Evolutionary conservation across 2,329 filamentous ascomycete species (phyloP), one percentile per base, ranked within the genome.

Genomic region (Colletotrichum somersetense): DNA sequence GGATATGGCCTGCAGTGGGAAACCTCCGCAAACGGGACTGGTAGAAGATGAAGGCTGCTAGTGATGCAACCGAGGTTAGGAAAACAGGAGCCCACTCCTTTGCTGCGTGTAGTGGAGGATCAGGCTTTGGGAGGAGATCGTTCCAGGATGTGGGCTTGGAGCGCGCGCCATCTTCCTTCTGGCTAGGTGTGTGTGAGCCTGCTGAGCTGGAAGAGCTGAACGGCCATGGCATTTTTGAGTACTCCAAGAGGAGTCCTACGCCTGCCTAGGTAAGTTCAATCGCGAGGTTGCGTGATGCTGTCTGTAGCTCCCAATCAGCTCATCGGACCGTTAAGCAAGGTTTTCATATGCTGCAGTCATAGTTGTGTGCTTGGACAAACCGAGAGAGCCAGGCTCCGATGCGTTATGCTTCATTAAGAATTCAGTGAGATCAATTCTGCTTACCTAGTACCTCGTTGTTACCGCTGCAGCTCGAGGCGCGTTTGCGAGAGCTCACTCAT

Each of bases 21-120:
- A 98, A 94, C 64, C 96, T 93, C 46, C 94, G 92, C 61, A 99
- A 85, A 79, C 95, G 96, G 69, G 87, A 91, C 76, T 88, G 89
- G 82, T 95, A 95, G 58, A 95, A 78, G 67, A 86, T 86, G 59
- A 90, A 77, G 35, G 85, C 83, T 26, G 84, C 82, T 42, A 92
- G 80, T 1, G 89, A 87, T 2, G 88, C 85, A 18, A 84, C 84
- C 35, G 89, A 76, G 2, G 88, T 87, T 33, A 75, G 55, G 23
- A 74, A 74, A 40, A 75, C 68, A 85, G 85, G 61, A 88, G 81
- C 80, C 89, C 83, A 73, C 85, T 88, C 74, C 83, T 82, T 8
- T 88, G 88, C 74, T 89, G 86, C 63, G 82, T 85, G 78, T 87
- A 88, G 71, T 87, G 86, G 71, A 35, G 67, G 73, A 35, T 70